phyloP scores from a whole-genome alignment of 2,329 filamentous ascomycete genomes.

The Pseudodiploospora longispora region DNA sequence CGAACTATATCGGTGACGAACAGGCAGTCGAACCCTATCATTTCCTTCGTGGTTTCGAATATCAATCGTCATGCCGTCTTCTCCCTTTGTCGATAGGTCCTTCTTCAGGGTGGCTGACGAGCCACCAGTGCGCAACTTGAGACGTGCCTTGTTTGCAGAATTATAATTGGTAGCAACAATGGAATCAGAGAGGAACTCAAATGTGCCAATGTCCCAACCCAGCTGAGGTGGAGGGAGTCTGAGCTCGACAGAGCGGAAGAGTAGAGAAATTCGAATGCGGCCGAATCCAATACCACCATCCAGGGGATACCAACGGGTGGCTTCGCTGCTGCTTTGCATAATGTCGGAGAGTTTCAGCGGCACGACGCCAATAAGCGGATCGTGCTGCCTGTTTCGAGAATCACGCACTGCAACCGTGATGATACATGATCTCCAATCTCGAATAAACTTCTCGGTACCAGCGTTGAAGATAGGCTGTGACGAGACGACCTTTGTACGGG shows the following conservation, averaged over 20 bases:
- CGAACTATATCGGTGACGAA: slow-evolving; percentile 83
- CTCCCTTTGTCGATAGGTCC: slow-evolving; percentile 52
- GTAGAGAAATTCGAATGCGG: slow-evolving; percentile 74
- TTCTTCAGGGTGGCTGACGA: slow-evolving; percentile 64
- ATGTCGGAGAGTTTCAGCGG: slow-evolving; percentile 81
- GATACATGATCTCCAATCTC: slow-evolving; percentile 85
- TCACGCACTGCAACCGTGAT: slow-evolving; percentile 86
- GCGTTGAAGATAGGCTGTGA: slow-evolving; percentile 97
- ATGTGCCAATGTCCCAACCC: slow-evolving; percentile 92
- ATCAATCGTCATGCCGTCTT: slow-evolving; percentile 42
- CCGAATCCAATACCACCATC: slow-evolving; percentile 92
- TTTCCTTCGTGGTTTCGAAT: slow-evolving; percentile 34
- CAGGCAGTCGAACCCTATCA: slow-evolving; percentile 62
- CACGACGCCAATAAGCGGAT: slow-evolving; percentile 88
- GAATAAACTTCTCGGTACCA: slow-evolving; percentile 84
- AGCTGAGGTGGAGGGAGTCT: slow-evolving; percentile 76
- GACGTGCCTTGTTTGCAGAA: slow-evolving; percentile 59
- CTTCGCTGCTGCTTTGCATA: slow-evolving; percentile 78
- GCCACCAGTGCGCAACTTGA: slow-evolving; percentile 77
- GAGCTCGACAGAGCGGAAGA: slow-evolving; percentile 86
- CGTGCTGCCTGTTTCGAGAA: slow-evolving; percentile 81
- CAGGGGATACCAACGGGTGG: slow-evolving; percentile 90
- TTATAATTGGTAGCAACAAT: slow-evolving; percentile 59
- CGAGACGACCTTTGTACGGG: slow-evolving; percentile 86
- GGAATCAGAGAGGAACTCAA: slow-evolving; percentile 70